These are phyloP conservation scores for Pyrrhoderma noxium DNA, from an alignment of 1,284 basidiomycete genomes.

Conservation along the genomic window DNA sequence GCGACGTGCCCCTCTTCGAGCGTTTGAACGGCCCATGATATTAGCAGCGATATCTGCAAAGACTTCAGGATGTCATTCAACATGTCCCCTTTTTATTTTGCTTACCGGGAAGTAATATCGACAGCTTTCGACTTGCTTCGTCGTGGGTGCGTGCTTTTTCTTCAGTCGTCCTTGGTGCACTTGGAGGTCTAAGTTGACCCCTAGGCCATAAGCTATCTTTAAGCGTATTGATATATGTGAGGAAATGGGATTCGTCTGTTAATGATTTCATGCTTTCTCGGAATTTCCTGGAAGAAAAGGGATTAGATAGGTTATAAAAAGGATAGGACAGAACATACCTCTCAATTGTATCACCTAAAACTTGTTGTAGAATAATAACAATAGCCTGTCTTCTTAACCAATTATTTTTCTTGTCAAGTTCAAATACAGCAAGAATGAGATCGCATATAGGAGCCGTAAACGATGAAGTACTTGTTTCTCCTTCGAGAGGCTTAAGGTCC, in stretches of 20 bases:
- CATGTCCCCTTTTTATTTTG: conserved; percentile 10
- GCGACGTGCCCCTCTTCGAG: conserved; percentile 81
- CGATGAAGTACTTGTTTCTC: conserved; percentile 76
- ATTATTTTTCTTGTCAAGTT: conserved; percentile 91
- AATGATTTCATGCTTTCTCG: conserved; percentile 66
- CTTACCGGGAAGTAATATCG: conserved; percentile 83
- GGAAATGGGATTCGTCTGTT: conserved; percentile 60
- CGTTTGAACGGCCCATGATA: conserved; percentile 93
- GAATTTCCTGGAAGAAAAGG: conserved; percentile 57
- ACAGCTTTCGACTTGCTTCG: conserved; percentile 82
- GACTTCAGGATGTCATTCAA: neutral
- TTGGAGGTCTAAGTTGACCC: conserved; percentile 60
- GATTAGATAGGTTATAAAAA: neutral
- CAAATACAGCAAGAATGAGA: conserved; percentile 86
- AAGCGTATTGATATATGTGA: conserved; percentile 59
- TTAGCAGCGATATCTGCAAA: conserved; percentile 82
- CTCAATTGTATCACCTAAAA: conserved; percentile 93
- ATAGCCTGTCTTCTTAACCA: conserved; percentile 96
- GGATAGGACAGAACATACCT: conserved; percentile 64
- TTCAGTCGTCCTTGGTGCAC: conserved; percentile 62
- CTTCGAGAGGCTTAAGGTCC: conserved; percentile 73
- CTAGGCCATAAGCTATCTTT: conserved; percentile 78
- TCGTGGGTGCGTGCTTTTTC: conserved; percentile 77
- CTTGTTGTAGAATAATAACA: conserved; percentile 92
- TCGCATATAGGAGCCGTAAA: conserved; percentile 96